Conservation (phyloP, 306 rosid genomes). For the Cucurbita moschata region DNA sequence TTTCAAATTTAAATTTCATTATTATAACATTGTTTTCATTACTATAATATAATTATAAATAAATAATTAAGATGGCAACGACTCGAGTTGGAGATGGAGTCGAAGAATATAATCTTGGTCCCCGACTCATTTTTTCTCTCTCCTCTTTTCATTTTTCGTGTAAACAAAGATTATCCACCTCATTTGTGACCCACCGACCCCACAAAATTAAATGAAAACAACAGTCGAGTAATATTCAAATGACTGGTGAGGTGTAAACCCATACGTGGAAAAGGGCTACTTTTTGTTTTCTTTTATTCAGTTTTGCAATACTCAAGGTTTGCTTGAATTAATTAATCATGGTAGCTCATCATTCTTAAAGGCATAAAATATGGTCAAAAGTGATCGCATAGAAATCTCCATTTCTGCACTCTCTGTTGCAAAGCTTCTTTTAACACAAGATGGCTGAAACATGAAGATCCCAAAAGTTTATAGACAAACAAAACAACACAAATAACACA, state of each 20-base stretch:
- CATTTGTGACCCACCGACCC: too few species aligned
- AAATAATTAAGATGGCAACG: too few species aligned
- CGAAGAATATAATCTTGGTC: too few species aligned
- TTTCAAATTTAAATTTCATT: too few species aligned
- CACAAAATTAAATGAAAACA: neutral
- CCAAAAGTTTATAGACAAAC: neutral
- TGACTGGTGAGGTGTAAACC: conserved; percentile 1
- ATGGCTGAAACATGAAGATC: neutral
- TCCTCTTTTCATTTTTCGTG: too few species aligned
- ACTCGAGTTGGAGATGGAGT: too few species aligned
- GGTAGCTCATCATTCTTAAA: neutral
- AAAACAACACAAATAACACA: neutral
- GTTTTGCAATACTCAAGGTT: neutral
- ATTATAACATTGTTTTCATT: too few species aligned
- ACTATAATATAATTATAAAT: too few species aligned
- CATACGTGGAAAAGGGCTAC: neutral
- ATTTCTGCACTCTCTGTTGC: neutral
- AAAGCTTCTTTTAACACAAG: neutral
- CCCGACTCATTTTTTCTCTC: too few species aligned
- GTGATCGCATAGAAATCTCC: neutral
- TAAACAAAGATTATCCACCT: too few species aligned
- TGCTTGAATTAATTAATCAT: neutral
- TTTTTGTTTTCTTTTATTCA: neutral
- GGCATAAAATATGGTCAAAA: neutral
- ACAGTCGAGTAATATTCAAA: neutral